Base-by-base conservation (phyloP, 495 filamentous ascomycete genomes). In the Rusavskia elegans region DNA sequence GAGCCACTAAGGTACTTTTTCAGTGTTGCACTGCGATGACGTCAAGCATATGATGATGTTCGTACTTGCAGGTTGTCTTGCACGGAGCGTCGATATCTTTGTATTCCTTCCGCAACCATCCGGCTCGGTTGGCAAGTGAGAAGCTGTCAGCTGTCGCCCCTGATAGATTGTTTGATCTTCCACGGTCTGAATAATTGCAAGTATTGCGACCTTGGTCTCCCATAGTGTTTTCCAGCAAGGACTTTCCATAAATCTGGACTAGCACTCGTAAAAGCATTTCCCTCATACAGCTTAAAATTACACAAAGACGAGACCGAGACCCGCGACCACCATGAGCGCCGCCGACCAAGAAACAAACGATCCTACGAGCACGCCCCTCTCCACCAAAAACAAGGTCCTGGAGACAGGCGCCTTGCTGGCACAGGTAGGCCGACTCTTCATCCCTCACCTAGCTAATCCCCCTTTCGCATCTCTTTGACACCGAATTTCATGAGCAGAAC, bases 361-460 rank as follows among this genome's bases (percentile, higher is more conserved):
- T 5, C 63, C 72, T 44, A 62, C 69, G 21, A 81, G 82, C 46
- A 66, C 66, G 4, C 70, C 74, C 3, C 67, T 76, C 5, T 70
- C 75, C 16, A 59, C 62, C 46, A 82, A 77, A 61, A 80, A 75
- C 61, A 68, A 66, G 35, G 60, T 85, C 10, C 75, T 89, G 23
- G 82, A 86, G 57, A 78, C 79, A 6, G 83, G 78, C 25, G 81
- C 85, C 3, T 54, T 70, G 13, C 57, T 77, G 53, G 68, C 74
- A 36, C 82, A 85, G 57, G 78, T 67, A 53, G 27, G 49, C 57
- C 44, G n/a, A 20, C 7, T 8, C 39, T 42, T 14, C 39, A 19
- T 11, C 14, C 39, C 20, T 21, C 2, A 42, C 20, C 32, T 2
- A 14, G 1, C 32, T 3, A 27, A 27, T 3, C 7, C 10, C 13